Percentiles rank a stretch among this genome's conserved stretches.
Evolutionary conservation across 1,284 basidiomycete species (phyloP).

Genomic region (Fomitopsis betulina): DNA sequence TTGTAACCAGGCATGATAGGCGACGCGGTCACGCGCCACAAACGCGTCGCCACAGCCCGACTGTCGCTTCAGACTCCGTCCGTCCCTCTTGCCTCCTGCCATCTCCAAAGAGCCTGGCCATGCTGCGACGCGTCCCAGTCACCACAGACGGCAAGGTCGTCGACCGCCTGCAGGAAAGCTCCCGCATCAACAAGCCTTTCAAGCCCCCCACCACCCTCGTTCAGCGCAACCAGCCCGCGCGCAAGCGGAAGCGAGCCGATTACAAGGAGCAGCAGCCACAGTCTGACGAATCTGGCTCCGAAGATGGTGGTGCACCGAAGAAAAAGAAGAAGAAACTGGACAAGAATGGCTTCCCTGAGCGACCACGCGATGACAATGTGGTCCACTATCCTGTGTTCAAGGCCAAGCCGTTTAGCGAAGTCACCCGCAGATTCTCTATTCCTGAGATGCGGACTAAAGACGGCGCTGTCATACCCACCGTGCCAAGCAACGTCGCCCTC

Average conservation of each 20-base stretch:
- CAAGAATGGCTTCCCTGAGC: slow-evolving; percentile 44
- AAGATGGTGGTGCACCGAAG: slow-evolving; percentile 42
- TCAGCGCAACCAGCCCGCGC: slow-evolving; percentile 59
- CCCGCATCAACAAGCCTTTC: slow-evolving; percentile 74
- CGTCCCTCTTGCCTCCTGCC: not conserved
- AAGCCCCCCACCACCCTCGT: slow-evolving; percentile 60
- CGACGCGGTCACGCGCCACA: slow-evolving; percentile 2
- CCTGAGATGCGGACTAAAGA: slow-evolving; percentile 84
- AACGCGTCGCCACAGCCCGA: not conserved
- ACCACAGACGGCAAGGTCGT: slow-evolving; percentile 63
- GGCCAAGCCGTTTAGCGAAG: slow-evolving; percentile 72
- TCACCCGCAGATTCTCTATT: slow-evolving; percentile 75
- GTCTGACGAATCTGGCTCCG: slow-evolving; percentile 36
- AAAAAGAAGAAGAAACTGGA: slow-evolving; percentile 53
- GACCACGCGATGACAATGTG: slow-evolving; percentile 39
- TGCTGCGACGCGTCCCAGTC: slow-evolving; percentile 68
- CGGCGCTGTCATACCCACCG: slow-evolving; percentile 64
- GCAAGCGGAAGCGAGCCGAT: slow-evolving; percentile 81
- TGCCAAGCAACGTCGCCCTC: slow-evolving; percentile 72
- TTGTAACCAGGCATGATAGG: not conserved
- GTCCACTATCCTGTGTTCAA: slow-evolving; percentile 82
- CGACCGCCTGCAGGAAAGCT: slow-evolving; percentile 65
- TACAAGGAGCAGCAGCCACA: slow-evolving; percentile 65
- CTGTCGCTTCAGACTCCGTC: not conserved
- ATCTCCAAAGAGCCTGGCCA: slow-evolving; percentile 20